Base-by-base conservation (phyloP, 2,329 filamentous ascomycete species). In the Cladosporium oxysporum region DNA sequence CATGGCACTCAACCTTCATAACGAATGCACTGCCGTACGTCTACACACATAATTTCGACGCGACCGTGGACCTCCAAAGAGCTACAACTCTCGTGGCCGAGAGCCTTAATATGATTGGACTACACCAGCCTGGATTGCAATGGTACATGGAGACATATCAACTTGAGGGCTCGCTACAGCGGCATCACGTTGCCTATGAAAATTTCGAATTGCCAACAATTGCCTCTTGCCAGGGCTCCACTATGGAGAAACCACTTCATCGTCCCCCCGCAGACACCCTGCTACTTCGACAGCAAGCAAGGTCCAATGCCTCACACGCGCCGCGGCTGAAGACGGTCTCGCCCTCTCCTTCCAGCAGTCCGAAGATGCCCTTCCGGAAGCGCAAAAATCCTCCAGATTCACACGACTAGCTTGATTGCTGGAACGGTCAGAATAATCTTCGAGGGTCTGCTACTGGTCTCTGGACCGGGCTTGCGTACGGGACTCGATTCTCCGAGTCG, bases 21-120 rank as follows among this genome's bases (percentile, higher is more conserved):
- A n/a, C 44, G 7, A 31, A 47, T n/a, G 59, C 59, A n/a, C 18
- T 62, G 59, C 59, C 44, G 14, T 53, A 52, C n/a, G 28, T 62
- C 44, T 53, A 47, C 44, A 52, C 50, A 21, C 47, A 62, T 5
- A 37, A 47, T 6, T 62, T 62, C 29, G n/a, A 52, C 8, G 35
- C 59, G 8, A 50, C 59, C 7, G 59, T 52, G 1, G 18, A 21
- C 29, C 47, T 52, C 12, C 18, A 11, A 5, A 52, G 29, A 4
- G 59, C 29, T 2, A 29, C 29, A 16, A 11, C 28, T 26, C n/a
- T 52, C n/a, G 10, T 62, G 28, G 8, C 18, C 10, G 59, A 52
- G 10, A 52, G 44, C n/a, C 8, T 62, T 11, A 23, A 47, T 21
- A 21, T 31, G 44, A 62, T 62, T 31, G 11, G 41, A 26, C 10